Evolutionary conservation across 192 early-diverging fungal species (phyloP).

Genomic region (Entomortierella lignicola): DNA sequence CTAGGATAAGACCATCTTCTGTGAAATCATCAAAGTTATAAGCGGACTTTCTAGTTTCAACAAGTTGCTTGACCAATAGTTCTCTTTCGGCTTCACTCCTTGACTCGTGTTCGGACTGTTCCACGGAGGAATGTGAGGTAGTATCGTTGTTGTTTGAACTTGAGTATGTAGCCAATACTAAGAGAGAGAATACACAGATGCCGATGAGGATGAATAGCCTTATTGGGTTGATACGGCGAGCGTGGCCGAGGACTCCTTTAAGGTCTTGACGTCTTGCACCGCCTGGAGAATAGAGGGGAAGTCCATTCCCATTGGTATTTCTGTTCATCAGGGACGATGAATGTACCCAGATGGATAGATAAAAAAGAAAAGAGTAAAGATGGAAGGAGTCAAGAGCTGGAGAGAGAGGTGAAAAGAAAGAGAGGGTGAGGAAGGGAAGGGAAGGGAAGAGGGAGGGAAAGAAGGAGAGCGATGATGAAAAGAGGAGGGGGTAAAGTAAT

Average conservation of each 20-base stretch:
- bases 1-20: conserved; percentile 30
- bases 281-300: conserved; percentile 20
- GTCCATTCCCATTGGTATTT: conserved; percentile 29
- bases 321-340: conserved; percentile 32
- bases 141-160: too few species aligned
- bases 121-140: neutral
- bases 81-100: conserved; percentile 29
- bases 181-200: conserved; percentile 16
- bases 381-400: too few species aligned
- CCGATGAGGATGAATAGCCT: conserved; percentile 34
- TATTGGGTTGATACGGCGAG: conserved; percentile 17
- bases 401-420: neutral
- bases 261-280: neutral
- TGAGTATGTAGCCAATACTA: conserved; percentile 10
- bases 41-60: conserved; percentile 32
- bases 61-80: conserved; percentile 26
- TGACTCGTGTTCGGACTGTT: neutral
- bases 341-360: neutral
- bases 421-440: neutral
- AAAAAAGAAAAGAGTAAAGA: too few species aligned
- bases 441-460: neutral
- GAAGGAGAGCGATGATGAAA: neutral
- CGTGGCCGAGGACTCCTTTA: neutral
- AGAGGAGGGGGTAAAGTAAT: neutral
- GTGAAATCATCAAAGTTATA: conserved; percentile 52